Base-by-base conservation (phyloP, 2,329 filamentous ascomycete genomes). In the Emmonsia crescens region DNA sequence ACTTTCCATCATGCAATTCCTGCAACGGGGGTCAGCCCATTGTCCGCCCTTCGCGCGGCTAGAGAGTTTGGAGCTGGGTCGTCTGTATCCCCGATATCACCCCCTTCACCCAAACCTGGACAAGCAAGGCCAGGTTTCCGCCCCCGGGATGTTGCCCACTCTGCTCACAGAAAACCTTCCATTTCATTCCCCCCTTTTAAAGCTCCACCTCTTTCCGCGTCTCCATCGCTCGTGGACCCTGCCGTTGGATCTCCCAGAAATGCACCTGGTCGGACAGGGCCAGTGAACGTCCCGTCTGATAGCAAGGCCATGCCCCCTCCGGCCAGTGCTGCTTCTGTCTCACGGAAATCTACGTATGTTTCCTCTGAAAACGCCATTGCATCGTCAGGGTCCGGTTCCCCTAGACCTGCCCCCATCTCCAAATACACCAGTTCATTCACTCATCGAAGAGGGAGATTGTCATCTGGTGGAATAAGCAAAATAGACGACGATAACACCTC, bases 161-260 rank as follows among this genome's bases (percentile, higher is more conserved):
- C 75, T 27, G 77, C 82, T 56, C 81, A 81, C 60, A 83, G 91
- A 68, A 85, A 91, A 60, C 87, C 89, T 6, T 96, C 91, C 0
- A 84, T 96, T 27, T 95, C 90, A 0, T 96, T 96, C 69, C 90
- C 95, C 68, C 92, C 93, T 0, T 99, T 99, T 79, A 99, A 99
- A 75, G 90, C 92, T 16, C 93, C 93, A 12, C 95, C 93, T 1
- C 79, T 97, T n/a, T 96, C 92, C 1, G 91, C 89, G 3, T 96
- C 92, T 4, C 93, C 92, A 21, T 79, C 82, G n/a, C 75, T 78
- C 36, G 75, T 78, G 4, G 77, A 79, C 48, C 76, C 81, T 48
- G 73, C 76, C 5, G 63, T 77, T 14, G 78, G 79, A n/a, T 76
- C 77, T 8, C 83, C 82, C 36, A 77, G 81, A 63, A 80, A 76